Base-by-base conservation (phyloP, 495 filamentous ascomycete species). In the Filosporella fistucella region DNA sequence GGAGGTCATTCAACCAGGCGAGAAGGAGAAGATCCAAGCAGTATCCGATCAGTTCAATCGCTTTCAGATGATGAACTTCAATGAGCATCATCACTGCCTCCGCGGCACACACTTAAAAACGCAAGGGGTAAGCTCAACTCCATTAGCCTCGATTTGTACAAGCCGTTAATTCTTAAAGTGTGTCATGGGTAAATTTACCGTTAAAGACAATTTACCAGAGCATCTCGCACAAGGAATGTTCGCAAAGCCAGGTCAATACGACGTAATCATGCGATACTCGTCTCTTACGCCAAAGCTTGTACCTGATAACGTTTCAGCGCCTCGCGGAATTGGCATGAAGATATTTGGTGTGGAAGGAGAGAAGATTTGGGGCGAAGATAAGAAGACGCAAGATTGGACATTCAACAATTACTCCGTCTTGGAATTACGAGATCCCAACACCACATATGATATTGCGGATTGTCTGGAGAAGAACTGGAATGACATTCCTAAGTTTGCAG, bases 261-360 rank as follows among this genome's bases (percentile, higher is more conserved):
- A 52, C 7, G 37, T 56, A 16, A 45, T 35, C 10, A 45, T 43
- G 29, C 51, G 55, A 5, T 55, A 55, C 39, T 47, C 55, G 7
- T 47, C 44, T 1, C 44, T 47, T 22, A 47, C 44, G 5, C 44
- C 44, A 9, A 47, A 47, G 23, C 44, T 47, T 13, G 16, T 47
- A 11, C 32, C 44, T 9, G 70, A 74, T 36, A 64, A 63, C 43
- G 63, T 72, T 34, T 49, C 65, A 1, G 64, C 68, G 34, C 71
- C 70, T 3, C 68, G 71, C 25, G 72, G 70, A 25, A 69, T 74
- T 47, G 70, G 63, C 20, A 74, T 74, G 59, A 74, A 75, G 54
- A 58, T 74, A 29, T 72, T 73, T 46, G 59, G 62, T 38, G 58
- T 72, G 13, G 39, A 64, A n/a, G 69, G 70, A 18, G 67, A 74